These are phyloP conservation scores for Mycena kentingensis DNA, from an alignment of 768 basidiomycete species.

Conservation along the genomic window DNA sequence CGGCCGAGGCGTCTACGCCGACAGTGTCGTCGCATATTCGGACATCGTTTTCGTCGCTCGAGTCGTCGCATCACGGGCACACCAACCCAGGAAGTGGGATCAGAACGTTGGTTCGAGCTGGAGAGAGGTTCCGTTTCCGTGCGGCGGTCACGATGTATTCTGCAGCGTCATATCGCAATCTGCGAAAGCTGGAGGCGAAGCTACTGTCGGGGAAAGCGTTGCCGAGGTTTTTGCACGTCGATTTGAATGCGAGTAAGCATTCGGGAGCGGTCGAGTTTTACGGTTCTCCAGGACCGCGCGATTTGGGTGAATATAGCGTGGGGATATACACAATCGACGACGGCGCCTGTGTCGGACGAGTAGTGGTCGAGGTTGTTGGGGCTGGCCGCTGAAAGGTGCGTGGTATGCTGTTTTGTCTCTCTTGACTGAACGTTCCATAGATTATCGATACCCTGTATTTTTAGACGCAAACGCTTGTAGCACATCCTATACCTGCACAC, in stretches of 20 bases:
- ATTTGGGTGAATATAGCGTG: slow-evolving; percentile 56
- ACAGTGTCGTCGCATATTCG: slow-evolving; percentile 41
- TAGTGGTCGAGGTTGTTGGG: slow-evolving; percentile 57
- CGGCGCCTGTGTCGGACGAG: slow-evolving; percentile 53
- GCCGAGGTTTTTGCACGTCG: slow-evolving; percentile 58
- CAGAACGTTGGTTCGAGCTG: slow-evolving; percentile 54
- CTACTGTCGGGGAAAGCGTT: slow-evolving; percentile 53
- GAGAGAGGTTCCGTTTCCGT: slow-evolving; percentile 61
- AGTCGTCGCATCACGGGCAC: slow-evolving; percentile 55
- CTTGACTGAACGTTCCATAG: slow-evolving; percentile 15
- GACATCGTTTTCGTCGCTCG: slow-evolving; percentile 67
- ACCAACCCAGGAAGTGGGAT: slow-evolving; percentile 34
- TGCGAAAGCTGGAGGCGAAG: slow-evolving; percentile 47
- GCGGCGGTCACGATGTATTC: slow-evolving; percentile 42
- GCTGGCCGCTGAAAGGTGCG: slow-evolving; percentile 20
- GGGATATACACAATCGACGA: slow-evolving; percentile 56
- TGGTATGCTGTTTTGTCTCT: slow-evolving; percentile 2
- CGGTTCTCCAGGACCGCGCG: slow-evolving; percentile 51
- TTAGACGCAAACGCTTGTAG: slow-evolving; percentile 20
- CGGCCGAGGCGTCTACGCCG: slow-evolving; percentile 33
- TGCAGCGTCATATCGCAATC: slow-evolving; percentile 24
- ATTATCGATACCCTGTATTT: background rate
- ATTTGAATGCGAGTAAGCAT: slow-evolving; percentile 45
- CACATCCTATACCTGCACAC: slow-evolving; percentile 19
- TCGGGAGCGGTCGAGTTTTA: slow-evolving; percentile 58